A percentile compares a stretch with the other conserved stretches of the same genome.
These are phyloP conservation scores for Pochonia chlamydosporia DNA, from an alignment of 2,329 filamentous ascomycete genomes.

Conservation along the genomic window DNA sequence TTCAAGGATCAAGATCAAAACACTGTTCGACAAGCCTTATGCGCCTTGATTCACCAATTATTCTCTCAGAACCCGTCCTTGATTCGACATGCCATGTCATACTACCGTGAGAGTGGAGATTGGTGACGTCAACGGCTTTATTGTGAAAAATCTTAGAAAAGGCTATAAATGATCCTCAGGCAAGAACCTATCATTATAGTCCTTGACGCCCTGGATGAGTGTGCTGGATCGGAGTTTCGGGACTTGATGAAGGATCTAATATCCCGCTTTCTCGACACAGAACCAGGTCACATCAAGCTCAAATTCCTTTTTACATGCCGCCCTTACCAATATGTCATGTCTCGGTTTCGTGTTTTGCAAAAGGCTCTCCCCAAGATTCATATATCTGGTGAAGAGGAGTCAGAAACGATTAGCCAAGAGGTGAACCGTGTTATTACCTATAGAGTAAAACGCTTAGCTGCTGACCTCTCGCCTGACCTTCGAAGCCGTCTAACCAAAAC, in stretches of 20 bases:
- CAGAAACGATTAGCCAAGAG: constrained; percentile 24
- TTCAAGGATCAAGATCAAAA: constrained; percentile 34
- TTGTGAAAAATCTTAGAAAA: constrained; percentile 28
- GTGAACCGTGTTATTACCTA: constrained; percentile 27
- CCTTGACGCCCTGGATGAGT: constrained; percentile 35
- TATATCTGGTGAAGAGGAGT: neutral
- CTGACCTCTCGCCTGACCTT: constrained; percentile 10
- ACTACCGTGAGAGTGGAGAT: constrained; percentile 18
- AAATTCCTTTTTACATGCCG: constrained; percentile 31
- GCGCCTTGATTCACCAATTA: constrained; percentile 33
- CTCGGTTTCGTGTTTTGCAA: constrained; percentile 12
- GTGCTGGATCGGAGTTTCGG: constrained; percentile 16
- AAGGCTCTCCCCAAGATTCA: neutral
- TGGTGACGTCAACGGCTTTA: constrained; percentile 15
- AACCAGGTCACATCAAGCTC: constrained; percentile 9
- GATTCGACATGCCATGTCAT: constrained; percentile 24
- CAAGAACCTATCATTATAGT: constrained; percentile 27
- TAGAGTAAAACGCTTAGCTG: constrained; percentile 16
- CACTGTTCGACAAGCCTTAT: constrained; percentile 26
- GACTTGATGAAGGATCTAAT: constrained; percentile 12
- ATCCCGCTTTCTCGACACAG: neutral
- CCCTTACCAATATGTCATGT: constrained; percentile 23
- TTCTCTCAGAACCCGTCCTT: constrained; percentile 24
- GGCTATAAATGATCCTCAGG: constrained; percentile 16
- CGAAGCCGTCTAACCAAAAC: constrained; percentile 13